Evolutionary conservation across 2,329 filamentous ascomycete species (phyloP), one percentile per base, ranked within the genome.

Genomic region (Ophiocordyceps camponoti-leonardi): DNA sequence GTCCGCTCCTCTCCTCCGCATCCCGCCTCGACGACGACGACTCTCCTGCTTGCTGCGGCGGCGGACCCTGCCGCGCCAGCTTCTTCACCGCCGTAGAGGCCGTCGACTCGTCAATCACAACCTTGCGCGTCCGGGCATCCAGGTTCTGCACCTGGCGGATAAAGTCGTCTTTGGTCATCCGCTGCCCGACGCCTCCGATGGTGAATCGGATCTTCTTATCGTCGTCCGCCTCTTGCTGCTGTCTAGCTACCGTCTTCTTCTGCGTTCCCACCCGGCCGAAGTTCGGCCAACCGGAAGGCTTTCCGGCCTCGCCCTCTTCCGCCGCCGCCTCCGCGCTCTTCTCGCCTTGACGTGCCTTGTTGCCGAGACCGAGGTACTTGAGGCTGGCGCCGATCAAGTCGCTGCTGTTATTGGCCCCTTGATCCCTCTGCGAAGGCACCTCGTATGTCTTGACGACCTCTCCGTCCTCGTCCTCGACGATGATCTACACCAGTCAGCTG

Each of bases 401-500:
- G 18, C 53, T 59, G 18, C 61, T 58, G 13, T 67, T 62, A 47
- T 62, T 66, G 16, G 57, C 57, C 0, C 52, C 49, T 50, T 44
- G 30, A 5, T 26, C 43, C 16, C 71, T 75, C 23, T 74, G 62
- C 0, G 71, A 65, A 1, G 82, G 80, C 26, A 90, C 72, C 50
- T 88, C 80, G 57, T 87, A 88, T 47, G 84, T 79, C 66, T 88
- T 88, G 58, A 93, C 75, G 30, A 93, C 86, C 58, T 93, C 86
- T 41, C 85, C 85, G 53, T 88, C 81, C 59, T 84, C 82, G 50
- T 93, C 84, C 63, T 93, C 85, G 16, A 93, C 83, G 57, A 93
- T 90, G 51, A 93, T 86, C 67, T 85, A 18, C 43, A n/a, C 18
- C 41, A 42, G 41, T 43, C 26, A 33, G 28, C 42, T 16, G 6